Conservation (phyloP, 345 rosid genomes). For the Syzygium grande region DNA sequence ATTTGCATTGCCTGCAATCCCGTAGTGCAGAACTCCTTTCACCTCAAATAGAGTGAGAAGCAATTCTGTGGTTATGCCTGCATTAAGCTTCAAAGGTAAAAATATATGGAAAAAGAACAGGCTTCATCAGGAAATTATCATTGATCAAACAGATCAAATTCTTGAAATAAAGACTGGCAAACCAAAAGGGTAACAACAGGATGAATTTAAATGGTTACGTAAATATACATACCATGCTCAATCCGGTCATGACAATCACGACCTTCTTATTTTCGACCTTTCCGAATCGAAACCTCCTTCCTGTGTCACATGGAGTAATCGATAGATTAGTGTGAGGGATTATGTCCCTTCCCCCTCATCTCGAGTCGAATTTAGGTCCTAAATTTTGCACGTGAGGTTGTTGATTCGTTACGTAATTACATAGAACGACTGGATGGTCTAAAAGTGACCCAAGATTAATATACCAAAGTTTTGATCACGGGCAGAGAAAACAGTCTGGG, state of each 20-base stretch:
- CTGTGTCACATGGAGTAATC: conserved; percentile 1
- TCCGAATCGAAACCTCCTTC: conserved; percentile 57
- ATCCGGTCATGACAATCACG: conserved; percentile 54
- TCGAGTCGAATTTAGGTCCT: neutral
- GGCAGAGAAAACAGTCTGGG: accelerated
- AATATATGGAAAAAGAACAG: neutral
- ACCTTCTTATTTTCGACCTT: conserved; percentile 23
- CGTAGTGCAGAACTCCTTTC: conserved; percentile 59
- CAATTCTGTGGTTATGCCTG: conserved; percentile 51
- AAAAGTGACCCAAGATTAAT: neutral
- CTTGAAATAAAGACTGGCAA: neutral
- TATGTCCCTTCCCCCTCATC: accelerated
- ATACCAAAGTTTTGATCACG: neutral
- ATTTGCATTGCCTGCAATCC: conserved; percentile 66
- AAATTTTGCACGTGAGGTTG: neutral
- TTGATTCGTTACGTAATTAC: accelerated
- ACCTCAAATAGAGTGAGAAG: conserved; percentile 38
- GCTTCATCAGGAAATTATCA: neutral
- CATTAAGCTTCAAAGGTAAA: conserved; percentile 36
- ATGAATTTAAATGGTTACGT: neutral
- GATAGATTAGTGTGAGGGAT: neutral
- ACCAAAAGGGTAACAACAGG: accelerated
- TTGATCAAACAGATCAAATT: neutral
- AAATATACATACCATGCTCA: conserved; percentile 40
- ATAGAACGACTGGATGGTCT: accelerated